Percentiles rank a stretch among this genome's conserved stretches.
phyloP scores from a whole-genome alignment of 371 early-diverging fungal species.

The Saksenaea vasiformis region DNA sequence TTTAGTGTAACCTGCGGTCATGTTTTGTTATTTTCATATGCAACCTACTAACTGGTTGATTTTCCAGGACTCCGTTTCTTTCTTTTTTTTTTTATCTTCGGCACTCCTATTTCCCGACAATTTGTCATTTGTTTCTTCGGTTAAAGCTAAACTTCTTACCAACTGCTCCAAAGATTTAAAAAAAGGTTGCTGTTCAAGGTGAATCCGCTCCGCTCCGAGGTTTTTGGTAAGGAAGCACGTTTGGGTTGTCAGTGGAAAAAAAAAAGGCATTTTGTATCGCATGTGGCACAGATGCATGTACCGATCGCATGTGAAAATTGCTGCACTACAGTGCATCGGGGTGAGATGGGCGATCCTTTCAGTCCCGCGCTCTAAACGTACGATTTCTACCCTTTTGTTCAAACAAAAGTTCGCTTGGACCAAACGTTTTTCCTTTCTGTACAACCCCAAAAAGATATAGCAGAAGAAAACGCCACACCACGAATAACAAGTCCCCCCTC shows the following conservation, averaged over 20 bases:
- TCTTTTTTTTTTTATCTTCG: too few relatives aligned
- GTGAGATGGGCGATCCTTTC: neutral
- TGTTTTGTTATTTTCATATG: neutral
- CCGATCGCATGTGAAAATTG: conserved; percentile 7
- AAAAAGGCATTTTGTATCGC: neutral
- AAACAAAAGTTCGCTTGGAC: too few relatives aligned
- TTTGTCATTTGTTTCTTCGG: too few relatives aligned
- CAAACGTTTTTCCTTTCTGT: too few relatives aligned
- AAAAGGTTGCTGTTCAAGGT: neutral
- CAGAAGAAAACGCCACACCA: too few relatives aligned
- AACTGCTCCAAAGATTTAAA: too few relatives aligned
- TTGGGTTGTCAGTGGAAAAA: neutral
- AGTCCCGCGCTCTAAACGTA: neutral
- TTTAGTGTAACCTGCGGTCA: neutral
- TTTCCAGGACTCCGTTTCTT: too few relatives aligned
- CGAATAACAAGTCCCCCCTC: too few relatives aligned
- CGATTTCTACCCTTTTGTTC: neutral
- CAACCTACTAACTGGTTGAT: neutral
- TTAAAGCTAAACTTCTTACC: too few relatives aligned
- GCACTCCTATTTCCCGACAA: too few relatives aligned
- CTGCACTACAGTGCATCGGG: conserved; percentile 1
- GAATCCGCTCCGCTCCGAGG: conserved; percentile 2
- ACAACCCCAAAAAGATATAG: too few relatives aligned
- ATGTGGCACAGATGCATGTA: conserved; percentile 1
- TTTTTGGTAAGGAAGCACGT: conserved; percentile 3